Evolutionary conservation across 1,284 basidiomycete species (phyloP).

Genomic region (Marasmius sp.): DNA sequence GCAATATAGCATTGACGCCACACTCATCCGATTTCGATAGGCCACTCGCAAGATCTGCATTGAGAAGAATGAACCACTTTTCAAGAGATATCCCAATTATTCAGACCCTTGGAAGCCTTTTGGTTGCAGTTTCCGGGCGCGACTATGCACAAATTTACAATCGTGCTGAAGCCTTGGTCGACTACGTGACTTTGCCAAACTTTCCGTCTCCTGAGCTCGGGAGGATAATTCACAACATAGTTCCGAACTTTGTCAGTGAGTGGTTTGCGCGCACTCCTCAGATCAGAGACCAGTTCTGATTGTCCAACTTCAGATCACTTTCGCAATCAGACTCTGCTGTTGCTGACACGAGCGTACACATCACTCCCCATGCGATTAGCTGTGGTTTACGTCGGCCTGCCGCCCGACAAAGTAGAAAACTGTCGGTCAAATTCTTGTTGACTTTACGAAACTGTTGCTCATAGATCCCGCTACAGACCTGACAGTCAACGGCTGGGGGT

Average conservation of each 20-base stretch:
- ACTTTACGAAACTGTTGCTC: not conserved
- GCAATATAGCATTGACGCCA: not conserved
- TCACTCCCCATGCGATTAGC: slow-evolving; percentile 54
- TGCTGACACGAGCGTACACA: slow-evolving; percentile 62
- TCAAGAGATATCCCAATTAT: slow-evolving; percentile 44
- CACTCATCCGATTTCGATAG: not conserved
- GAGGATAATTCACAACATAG: slow-evolving; percentile 41
- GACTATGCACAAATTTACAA: slow-evolving; percentile 55
- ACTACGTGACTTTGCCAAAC: slow-evolving; percentile 39
- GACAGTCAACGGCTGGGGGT: slow-evolving; percentile 47
- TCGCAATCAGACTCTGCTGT: slow-evolving; percentile 49
- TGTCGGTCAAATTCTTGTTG: slow-evolving; percentile 31
- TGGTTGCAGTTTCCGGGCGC: slow-evolving; percentile 50
- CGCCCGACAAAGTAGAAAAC: slow-evolving; percentile 44
- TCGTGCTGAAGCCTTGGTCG: slow-evolving; percentile 42
- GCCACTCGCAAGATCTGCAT: slow-evolving; percentile 52
- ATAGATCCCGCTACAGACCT: slow-evolving; percentile 33
- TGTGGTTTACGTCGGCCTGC: slow-evolving; percentile 54
- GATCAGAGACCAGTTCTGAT: not conserved
- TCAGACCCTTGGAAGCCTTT: slow-evolving; percentile 44
- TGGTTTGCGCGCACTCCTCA: slow-evolving; percentile 8
- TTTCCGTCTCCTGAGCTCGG: slow-evolving; percentile 46
- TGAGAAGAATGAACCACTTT: slow-evolving; percentile 51
- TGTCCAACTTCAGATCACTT: slow-evolving; percentile 42
- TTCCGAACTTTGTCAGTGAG: slow-evolving; percentile 52